These are phyloP conservation scores for Boechera stricta DNA, from an alignment of 345 rosid genomes.

Conservation along the genomic window DNA sequence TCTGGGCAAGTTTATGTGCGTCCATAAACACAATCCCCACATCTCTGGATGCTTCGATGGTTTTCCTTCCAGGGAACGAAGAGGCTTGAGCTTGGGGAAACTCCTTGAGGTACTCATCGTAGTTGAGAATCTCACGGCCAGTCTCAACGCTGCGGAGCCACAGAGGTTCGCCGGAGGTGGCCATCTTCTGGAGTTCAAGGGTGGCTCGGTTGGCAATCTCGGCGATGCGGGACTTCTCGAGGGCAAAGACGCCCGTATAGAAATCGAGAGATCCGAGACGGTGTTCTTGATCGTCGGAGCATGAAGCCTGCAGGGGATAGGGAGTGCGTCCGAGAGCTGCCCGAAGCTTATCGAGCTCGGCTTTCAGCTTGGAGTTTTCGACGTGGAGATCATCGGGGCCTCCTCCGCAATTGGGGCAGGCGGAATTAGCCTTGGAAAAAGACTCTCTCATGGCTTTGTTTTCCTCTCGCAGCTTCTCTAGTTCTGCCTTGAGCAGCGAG, in stretches of 20 bases:
- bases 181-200: slow-evolving; percentile 88
- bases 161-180: slow-evolving; percentile 70
- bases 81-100: slow-evolving; percentile 57
- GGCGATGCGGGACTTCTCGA: slow-evolving; percentile 73
- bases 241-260: slow-evolving; percentile 75
- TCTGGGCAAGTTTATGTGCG: slow-evolving; percentile 74
- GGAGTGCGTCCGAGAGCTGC: slow-evolving; percentile 61
- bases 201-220: slow-evolving; percentile 78
- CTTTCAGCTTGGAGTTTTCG: slow-evolving; percentile 88
- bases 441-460: slow-evolving; percentile 88
- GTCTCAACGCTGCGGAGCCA: slow-evolving; percentile 96
- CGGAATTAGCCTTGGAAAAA: slow-evolving; percentile 57
- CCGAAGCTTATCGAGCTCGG: slow-evolving; percentile 87
- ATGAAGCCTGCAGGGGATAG: slow-evolving; percentile 50
- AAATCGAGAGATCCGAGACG: slow-evolving; percentile 70
- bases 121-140: slow-evolving; percentile 91
- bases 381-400: slow-evolving; percentile 69
- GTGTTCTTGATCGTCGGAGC: slow-evolving; percentile 69
- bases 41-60: slow-evolving; percentile 92
- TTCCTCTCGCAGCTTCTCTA: slow-evolving; percentile 87
- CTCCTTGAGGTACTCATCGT: slow-evolving; percentile 84
- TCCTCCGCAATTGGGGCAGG: slow-evolving; percentile 85
- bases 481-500: slow-evolving; percentile 75
- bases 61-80: slow-evolving; percentile 55
- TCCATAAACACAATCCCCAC: slow-evolving; percentile 78